Evolutionary conservation across 2,329 filamentous ascomycete genomes (phyloP).

Genomic region (Calonectria multiphialidica): DNA sequence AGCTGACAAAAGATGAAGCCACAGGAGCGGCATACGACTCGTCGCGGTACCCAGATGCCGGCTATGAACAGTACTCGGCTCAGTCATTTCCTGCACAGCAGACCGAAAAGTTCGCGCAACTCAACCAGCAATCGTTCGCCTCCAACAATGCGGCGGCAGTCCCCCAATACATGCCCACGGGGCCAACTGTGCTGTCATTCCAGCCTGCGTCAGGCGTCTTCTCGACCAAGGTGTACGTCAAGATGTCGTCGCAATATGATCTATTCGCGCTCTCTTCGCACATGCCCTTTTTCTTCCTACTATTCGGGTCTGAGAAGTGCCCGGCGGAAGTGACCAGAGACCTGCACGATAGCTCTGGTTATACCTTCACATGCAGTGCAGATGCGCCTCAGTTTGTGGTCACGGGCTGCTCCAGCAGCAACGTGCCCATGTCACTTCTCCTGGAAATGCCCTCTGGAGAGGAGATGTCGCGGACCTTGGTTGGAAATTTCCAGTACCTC

Average conservation of each 20-base stretch:
- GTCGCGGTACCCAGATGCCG: conserved; percentile 70
- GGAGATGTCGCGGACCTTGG: conserved; percentile 63
- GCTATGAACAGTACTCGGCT: conserved; percentile 64
- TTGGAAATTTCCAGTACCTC: conserved; percentile 63
- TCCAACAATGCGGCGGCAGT: conserved; percentile 73
- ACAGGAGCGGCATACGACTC: conserved; percentile 66
- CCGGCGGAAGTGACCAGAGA: conserved; percentile 69
- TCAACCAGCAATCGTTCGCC: conserved; percentile 68
- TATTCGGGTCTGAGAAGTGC: conserved; percentile 84
- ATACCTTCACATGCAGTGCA: conserved; percentile 78
- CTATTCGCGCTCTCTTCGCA: conserved; percentile 69
- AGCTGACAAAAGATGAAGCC: conserved; percentile 25
- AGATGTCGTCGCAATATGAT: conserved; percentile 82
- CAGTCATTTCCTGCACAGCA: conserved; percentile 61
- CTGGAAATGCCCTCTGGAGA: conserved; percentile 66
- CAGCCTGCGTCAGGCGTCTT: conserved; percentile 76
- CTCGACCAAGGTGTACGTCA: conserved; percentile 79
- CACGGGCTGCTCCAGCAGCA: conserved; percentile 62
- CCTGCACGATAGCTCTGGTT: conserved; percentile 69
- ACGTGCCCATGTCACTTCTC: conserved; percentile 67
- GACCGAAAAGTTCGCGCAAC: conserved; percentile 63
- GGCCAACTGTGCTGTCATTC: conserved; percentile 74
- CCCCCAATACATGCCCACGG: conserved; percentile 74
- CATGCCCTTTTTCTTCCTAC: conserved; percentile 71
- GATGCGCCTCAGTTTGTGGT: conserved; percentile 74